Conservation (phyloP, 257 asterid species). For the Euphrasia confusa region DNA sequence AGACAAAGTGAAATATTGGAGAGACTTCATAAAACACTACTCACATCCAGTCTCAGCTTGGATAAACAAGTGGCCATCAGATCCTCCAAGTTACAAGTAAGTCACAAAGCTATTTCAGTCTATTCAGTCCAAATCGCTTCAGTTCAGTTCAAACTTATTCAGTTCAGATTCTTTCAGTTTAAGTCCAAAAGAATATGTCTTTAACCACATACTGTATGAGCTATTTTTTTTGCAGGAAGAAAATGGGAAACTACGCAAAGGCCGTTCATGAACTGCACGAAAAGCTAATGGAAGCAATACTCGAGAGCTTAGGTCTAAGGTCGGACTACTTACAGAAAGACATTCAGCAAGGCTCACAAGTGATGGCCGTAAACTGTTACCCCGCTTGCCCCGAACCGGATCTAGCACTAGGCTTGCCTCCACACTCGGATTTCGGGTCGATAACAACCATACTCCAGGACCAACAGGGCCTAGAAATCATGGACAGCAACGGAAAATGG, state of each 20-base stretch:
- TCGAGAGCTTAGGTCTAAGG: slow-evolving; percentile 49
- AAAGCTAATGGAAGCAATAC: slow-evolving; percentile 36
- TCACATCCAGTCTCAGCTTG: slow-evolving; percentile 58
- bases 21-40: slow-evolving; percentile 71
- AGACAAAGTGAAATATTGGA: slow-evolving; percentile 55
- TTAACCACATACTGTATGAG: not conserved
- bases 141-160: no score
- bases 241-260: slow-evolving; percentile 52
- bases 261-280: slow-evolving; percentile 39
- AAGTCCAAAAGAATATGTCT: no score
- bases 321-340: slow-evolving; percentile 43
- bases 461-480: slow-evolving; percentile 46
- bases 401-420: slow-evolving; percentile 57
- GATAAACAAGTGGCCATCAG: slow-evolving; percentile 64
- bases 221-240: slow-evolving; percentile 32
- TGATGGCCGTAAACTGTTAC: slow-evolving; percentile 50
- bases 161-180: no score
- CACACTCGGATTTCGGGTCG: slow-evolving; percentile 53
- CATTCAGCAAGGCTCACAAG: slow-evolving; percentile 46
- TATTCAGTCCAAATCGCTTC: no score
- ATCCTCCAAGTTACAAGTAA: slow-evolving; percentile 58
- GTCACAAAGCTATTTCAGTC: not conserved
- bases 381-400: slow-evolving; percentile 65
- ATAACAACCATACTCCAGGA: slow-evolving; percentile 48
- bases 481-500: slow-evolving; percentile 43